Percentiles rank a stretch among this genome's conserved stretches.
Evolutionary conservation across 2,329 filamentous ascomycete species (phyloP).

Genomic region (Fusarium sp.): DNA sequence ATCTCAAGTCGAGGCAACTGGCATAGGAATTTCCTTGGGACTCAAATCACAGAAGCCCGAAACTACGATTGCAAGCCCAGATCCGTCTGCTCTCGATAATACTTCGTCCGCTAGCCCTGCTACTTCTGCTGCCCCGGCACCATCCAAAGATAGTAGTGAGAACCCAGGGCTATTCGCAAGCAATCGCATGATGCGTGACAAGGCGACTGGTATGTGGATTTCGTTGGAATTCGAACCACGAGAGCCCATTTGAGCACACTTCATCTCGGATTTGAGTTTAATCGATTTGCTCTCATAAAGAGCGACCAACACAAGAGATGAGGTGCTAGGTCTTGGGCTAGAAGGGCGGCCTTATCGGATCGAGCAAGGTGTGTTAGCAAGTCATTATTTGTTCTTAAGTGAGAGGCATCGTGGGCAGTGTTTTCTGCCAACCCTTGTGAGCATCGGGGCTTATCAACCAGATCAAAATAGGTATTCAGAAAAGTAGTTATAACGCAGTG

Average conservation of each 20-base stretch:
- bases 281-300: background rate
- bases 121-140: too few relatives aligned
- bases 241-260: background rate
- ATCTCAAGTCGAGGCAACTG: background rate
- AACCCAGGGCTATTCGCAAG: too few relatives aligned
- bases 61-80: too few relatives aligned
- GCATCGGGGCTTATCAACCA: background rate
- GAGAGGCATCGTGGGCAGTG: background rate
- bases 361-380: background rate
- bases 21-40: background rate
- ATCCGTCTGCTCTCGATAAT: too few relatives aligned
- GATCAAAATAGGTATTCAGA: background rate
- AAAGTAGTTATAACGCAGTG: background rate
- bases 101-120: too few relatives aligned
- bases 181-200: background rate
- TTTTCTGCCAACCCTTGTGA: background rate
- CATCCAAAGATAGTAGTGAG: background rate
- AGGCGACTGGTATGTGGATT: background rate
- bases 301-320: background rate
- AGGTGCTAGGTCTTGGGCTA: background rate
- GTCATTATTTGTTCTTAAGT: background rate
- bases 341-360: background rate
- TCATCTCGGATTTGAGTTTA: background rate
- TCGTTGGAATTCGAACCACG: conserved; percentile 11
- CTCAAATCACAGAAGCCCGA: too few relatives aligned